A percentile compares a stretch with the other conserved stretches of the same genome.
Evolutionary conservation across 2,329 filamentous ascomycete genomes (phyloP).

Genomic region (Waltergamsia citrina): DNA sequence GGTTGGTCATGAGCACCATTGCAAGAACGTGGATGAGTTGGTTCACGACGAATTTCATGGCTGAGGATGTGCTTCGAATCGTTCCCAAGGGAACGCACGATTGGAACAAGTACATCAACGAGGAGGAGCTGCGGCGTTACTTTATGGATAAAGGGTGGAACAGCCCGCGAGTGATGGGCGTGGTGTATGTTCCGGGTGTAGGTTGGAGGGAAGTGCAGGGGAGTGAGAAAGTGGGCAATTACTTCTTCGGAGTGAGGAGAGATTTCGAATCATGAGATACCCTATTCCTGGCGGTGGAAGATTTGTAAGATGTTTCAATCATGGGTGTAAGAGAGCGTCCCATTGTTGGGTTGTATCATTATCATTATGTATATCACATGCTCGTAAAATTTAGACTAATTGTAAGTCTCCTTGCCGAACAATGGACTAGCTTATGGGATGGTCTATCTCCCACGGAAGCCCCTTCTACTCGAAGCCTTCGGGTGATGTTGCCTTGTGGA

Average conservation of each 20-base stretch:
- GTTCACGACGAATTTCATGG: slow-evolving; percentile 85
- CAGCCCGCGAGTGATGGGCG: slow-evolving; percentile 58
- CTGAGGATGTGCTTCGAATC: slow-evolving; percentile 78
- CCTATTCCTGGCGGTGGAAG: no score
- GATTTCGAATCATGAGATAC: slow-evolving; percentile 5
- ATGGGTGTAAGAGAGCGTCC: neutral
- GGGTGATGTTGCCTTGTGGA: no score
- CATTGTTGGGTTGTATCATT: neutral
- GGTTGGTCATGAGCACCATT: slow-evolving; percentile 89
- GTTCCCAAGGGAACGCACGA: slow-evolving; percentile 92
- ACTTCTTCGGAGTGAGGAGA: slow-evolving; percentile 78
- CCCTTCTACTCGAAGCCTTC: no score
- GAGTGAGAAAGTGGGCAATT: slow-evolving; percentile 84
- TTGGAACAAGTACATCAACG: slow-evolving; percentile 93
- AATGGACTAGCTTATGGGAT: no score
- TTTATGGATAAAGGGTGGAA: slow-evolving; percentile 50
- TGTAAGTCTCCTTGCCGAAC: no score
- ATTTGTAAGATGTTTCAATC: no score
- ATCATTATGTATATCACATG: neutral
- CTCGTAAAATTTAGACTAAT: no score
- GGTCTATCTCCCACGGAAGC: no score
- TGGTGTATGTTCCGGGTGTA: slow-evolving; percentile 80
- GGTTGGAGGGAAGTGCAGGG: slow-evolving; percentile 81
- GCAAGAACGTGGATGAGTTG: slow-evolving; percentile 82
- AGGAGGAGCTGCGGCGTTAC: slow-evolving; percentile 58